Percentiles rank a stretch among this genome's conserved stretches.
phyloP scores from a whole-genome alignment of 768 basidiomycete species.

The Podaxis sp. region DNA sequence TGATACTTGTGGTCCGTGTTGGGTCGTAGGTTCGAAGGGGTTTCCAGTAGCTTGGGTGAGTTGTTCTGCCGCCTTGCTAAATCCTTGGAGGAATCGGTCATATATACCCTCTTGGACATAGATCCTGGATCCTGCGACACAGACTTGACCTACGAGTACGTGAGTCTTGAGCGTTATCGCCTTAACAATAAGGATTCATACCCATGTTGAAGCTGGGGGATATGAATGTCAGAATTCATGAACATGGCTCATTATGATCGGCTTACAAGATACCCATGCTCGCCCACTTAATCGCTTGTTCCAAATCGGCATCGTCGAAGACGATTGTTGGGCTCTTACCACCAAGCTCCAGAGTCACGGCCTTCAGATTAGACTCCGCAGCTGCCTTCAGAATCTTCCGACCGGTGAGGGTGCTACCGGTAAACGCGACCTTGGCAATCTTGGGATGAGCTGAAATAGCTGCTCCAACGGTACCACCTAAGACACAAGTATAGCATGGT shows the following conservation, averaged over 20 bases:
- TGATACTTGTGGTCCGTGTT: slow-evolving; percentile 80
- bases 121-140: slow-evolving; percentile 83
- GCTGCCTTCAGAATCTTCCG: slow-evolving; percentile 71
- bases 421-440: slow-evolving; percentile 77
- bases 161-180: not conserved
- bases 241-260: not conserved
- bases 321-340: slow-evolving; percentile 67
- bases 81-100: slow-evolving; percentile 69
- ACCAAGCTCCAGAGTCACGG: slow-evolving; percentile 71
- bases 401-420: slow-evolving; percentile 72
- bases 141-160: slow-evolving; percentile 48
- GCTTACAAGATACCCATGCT: slow-evolving; percentile 67
- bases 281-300: slow-evolving; percentile 68
- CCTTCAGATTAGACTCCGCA: slow-evolving; percentile 71
- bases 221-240: not conserved
- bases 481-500: too few species aligned
- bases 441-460: slow-evolving; percentile 64
- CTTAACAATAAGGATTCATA: not conserved
- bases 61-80: slow-evolving; percentile 50
- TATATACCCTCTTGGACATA: slow-evolving; percentile 82
- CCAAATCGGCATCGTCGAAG: slow-evolving; percentile 62
- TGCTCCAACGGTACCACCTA: slow-evolving; percentile 55
- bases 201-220: slow-evolving; percentile 8
- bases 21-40: slow-evolving; percentile 56
- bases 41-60: slow-evolving; percentile 57